Base-by-base conservation (phyloP, 139 green algal genomes). In the Dunaliella sp. region DNA sequence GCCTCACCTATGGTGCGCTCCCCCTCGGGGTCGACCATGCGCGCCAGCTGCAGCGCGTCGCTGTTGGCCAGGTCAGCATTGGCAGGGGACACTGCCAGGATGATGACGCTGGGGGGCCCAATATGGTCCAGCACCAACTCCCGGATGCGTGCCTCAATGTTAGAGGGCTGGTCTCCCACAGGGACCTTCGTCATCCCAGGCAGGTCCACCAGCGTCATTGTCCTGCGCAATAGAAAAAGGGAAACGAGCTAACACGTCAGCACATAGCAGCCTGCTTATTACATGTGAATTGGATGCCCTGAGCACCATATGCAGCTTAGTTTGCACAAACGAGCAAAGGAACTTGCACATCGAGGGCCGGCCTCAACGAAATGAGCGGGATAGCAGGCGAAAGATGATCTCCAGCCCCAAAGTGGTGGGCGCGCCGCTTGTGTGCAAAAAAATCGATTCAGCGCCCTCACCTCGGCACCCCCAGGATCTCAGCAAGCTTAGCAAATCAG, bases 141-240 rank as follows among this genome's bases (percentile, higher is more conserved):
- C 0, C 96, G 87, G 81, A 98, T 94, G 36, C 93, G 92, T 26
- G 85, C 90, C 91, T 99, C 97, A 82, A 99, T 99, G 92, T 99
- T 96, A 22, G 78, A 85, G 22, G 97, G 97, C 92, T 99, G 97
- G 88, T 99, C 97, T 1, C 97, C 97, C n/a, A 99, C 97, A 0
- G 97, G 96, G n/a, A 99, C 94, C 36, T 93, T 91, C 0, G 97
- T 98, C 80, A 99, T 96, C 81, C 97, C 97, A 0, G 97, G 97
- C 74, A 99, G 93, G 89, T 99, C 97, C 35, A 99, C 97, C 36
- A 99, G 89, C 2, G 97, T 99, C 94, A 99, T 99, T 31, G 96
- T 99, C 74, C 95, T 97, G 90, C 38, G 32, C 3, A 31, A 25
- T 25, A 24, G 36, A 25, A 32, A 35, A 36, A 3, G 22, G 73